Evolutionary conservation across 2,329 filamentous ascomycete species (phyloP).

Genomic region (Fusarium papillatum): DNA sequence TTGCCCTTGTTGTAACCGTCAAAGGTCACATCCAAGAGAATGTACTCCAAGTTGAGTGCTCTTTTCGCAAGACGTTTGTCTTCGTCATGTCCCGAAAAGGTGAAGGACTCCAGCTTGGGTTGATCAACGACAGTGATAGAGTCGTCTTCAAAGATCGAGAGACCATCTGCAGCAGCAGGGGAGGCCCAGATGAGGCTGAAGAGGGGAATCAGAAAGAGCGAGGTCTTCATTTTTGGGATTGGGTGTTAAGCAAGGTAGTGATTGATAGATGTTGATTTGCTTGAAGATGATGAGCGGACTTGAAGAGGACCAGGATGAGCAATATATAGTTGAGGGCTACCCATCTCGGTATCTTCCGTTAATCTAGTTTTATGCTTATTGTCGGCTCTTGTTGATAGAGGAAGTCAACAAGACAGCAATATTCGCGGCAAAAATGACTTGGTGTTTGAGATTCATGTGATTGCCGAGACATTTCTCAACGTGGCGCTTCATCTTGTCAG

Average conservation of each 20-base stretch:
- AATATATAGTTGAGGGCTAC: neutral
- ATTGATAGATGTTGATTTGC: neutral
- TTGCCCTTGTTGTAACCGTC: constrained; percentile 12
- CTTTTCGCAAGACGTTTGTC: constrained; percentile 7
- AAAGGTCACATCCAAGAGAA: constrained; percentile 11
- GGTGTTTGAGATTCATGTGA: neutral
- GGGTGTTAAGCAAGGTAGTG: neutral
- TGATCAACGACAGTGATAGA: neutral
- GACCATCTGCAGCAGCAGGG: neutral
- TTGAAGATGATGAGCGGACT: neutral
- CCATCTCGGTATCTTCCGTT: neutral
- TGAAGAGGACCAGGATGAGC: neutral
- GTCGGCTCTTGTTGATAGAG: neutral
- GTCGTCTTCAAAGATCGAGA: constrained; percentile 7
- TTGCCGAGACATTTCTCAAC: neutral
- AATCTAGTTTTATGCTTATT: neutral
- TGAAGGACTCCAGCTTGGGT: constrained; percentile 6
- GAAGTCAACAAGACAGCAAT: neutral
- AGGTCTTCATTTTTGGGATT: neutral
- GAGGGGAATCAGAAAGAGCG: neutral
- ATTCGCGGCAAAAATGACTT: neutral
- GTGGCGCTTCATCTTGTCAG: neutral
- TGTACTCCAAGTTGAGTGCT: constrained; percentile 2
- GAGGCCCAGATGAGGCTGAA: constrained; percentile 2
- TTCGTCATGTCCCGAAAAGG: neutral